Conservation (phyloP, 2,329 filamentous ascomycete species). For the Davidsoniella neocaledoniae region DNA sequence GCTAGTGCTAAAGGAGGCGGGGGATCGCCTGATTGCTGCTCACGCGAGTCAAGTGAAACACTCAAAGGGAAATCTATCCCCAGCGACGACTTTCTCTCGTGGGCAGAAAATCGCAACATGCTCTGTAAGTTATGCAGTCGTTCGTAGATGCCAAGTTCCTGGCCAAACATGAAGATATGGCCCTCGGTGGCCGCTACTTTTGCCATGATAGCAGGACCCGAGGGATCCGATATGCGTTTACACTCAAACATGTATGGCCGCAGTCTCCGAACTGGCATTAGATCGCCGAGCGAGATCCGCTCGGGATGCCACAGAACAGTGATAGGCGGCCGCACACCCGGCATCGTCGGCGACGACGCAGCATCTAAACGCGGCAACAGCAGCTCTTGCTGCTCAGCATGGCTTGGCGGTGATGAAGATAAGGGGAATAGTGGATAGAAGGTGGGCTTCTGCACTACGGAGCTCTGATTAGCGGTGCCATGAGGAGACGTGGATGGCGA, state of each 20-base stretch:
- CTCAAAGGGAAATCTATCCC: no score
- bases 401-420: neutral
- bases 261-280: neutral
- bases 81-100: no score
- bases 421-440: neutral
- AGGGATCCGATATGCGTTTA: no score
- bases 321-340: neutral
- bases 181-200: slow-evolving; percentile 3
- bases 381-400: no score
- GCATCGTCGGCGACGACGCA: neutral
- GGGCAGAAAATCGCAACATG: no score
- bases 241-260: slow-evolving; percentile 1
- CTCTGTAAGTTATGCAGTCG: no score
- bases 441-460: no score
- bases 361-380: no score
- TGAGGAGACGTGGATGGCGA: neutral
- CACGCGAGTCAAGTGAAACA: no score
- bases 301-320: neutral
- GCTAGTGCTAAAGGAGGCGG: no score
- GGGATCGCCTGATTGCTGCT: no score
- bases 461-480: no score
- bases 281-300: neutral
- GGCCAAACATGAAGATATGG: neutral
- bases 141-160: neutral
- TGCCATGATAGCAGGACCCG: neutral